Conservation (phyloP, 1,284 basidiomycete genomes). For the Trametes polyzona region DNA sequence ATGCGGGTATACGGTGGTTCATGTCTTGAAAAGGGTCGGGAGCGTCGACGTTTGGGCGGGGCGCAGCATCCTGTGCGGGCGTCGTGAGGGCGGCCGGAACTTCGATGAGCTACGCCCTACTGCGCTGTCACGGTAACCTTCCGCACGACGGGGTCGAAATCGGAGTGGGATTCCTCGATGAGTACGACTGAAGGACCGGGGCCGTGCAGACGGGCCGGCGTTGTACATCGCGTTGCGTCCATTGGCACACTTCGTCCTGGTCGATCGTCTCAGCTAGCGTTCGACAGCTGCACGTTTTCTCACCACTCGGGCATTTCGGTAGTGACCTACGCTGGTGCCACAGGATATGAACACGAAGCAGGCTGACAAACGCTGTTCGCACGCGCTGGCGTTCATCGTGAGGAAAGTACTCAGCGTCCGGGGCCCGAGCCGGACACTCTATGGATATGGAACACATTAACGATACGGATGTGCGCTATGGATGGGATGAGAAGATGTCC, state of each 20-base stretch:
- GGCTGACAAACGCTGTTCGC: neutral
- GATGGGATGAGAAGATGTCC: conserved; percentile 11
- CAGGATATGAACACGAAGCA: neutral
- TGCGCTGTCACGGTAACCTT: neutral
- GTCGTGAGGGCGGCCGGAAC: neutral
- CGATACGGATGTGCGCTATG: conserved; percentile 15
- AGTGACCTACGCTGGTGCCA: neutral
- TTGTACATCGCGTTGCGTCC: neutral
- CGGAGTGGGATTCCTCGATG: neutral
- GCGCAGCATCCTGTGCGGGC: neutral
- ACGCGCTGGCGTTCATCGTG: neutral
- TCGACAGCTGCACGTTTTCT: neutral
- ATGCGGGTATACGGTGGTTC: neutral
- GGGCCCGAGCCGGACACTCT: conserved; percentile 1
- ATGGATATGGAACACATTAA: conserved; percentile 18
- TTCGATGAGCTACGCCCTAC: too few relatives aligned
- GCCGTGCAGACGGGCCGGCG: neutral
- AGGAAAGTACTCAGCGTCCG: neutral
- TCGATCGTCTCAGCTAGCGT: neutral
- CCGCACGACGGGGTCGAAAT: neutral
- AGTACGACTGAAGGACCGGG: neutral
- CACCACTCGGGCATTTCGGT: neutral
- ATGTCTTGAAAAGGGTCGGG: neutral
- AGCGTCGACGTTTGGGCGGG: neutral
- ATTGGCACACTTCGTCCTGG: neutral